Evolutionary conservation across 2,329 filamentous ascomycete species (phyloP), one percentile per base, ranked within the genome.

Genomic region (Colletotrichum endophyticum): DNA sequence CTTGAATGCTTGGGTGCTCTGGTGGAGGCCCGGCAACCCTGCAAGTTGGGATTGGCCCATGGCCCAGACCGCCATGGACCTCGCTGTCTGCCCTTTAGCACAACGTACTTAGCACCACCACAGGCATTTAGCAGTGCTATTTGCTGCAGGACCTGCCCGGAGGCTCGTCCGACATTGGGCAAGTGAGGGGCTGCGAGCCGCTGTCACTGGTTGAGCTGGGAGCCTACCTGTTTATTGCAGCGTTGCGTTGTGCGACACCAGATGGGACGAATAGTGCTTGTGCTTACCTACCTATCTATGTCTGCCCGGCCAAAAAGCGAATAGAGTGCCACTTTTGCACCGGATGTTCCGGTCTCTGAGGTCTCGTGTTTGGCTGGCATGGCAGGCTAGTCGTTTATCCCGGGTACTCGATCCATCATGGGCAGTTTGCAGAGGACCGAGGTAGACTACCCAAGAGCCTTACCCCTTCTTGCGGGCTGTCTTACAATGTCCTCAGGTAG

Each of bases 61-160:
- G 73, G 36, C 34, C 73, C 30, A 72, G 69, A 72, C 73, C 62
- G 32, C 36, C 36, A 61, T 56, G 34, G 72, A 32, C 66, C 66
- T 57, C 22, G 16, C 44, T n/a, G 59, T 62, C 32, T 62, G 19
- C 59, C 57, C 27, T 62, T 62, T 34, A 30, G 57, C 19, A 28
- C 59, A 22, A 32, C 56, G 13, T 3, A 59, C 56, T 27, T 30
- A 30, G 25, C 56, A 66, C 59, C 28, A 44, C n/a, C 22, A 25
- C 44, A 3, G 39, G 39, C 11, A 49, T 9, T 9, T 39, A 39
- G 36, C 36, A 39, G 36, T 39, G 36, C 16, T 53, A 53, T 53
- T 53, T 13, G 44, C 44, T 53, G 44, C 44, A 22, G 64, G 27
- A 12, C 64, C 39, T 53, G 53, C 15, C 28, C 39, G 39, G 69